Evolutionary conservation across 345 rosid species (phyloP), one percentile per base, ranked within the genome.

Genomic region (Moricandia arvensis): DNA sequence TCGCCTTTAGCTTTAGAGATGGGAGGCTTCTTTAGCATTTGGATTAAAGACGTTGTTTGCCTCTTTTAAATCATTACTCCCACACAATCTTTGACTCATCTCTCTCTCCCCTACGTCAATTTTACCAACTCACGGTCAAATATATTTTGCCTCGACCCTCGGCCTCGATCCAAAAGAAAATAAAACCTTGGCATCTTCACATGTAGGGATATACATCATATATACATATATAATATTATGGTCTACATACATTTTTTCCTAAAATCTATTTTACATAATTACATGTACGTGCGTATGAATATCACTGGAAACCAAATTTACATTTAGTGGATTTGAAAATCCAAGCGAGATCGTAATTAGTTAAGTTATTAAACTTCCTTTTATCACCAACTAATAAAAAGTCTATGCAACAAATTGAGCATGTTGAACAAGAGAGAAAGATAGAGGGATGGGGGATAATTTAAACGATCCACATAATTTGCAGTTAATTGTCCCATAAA

Each of bases 31-130:
- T 71, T 74, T 66, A 65, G 16, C 73, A 71, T 65, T 66, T 65
- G 76, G 80, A 69, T 72, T 77, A 77, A 77, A 77, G 80, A 77
- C 67, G 43, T 65, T 59, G 80, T 66, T 47, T 57, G 55, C 63
- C 35, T 58, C 80, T 71, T 77, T 77, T 71, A 59, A 75, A 76
- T 77, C 80, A 77, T 77, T 66, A 71, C 68, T 59, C 72, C 80
- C 80, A 77, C 80, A 66, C 76, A 58, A 59, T 71, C 80, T 77
- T 71, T 77, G 80, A 77, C 80, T 66, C 74, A 8, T 59, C 67
- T 12, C 18, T 57, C 47, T 55, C 65, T 53, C 49, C 41, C 66
- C 38, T 9, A 15, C 68, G 49, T 35, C 49, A 29, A 11, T 58
- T 76, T 70, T 71, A 55, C 61, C 8, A 55, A 47, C 67, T 65